phyloP scores from a whole-genome alignment of 768 basidiomycete genomes.

The Lenzites betulinus region DNA sequence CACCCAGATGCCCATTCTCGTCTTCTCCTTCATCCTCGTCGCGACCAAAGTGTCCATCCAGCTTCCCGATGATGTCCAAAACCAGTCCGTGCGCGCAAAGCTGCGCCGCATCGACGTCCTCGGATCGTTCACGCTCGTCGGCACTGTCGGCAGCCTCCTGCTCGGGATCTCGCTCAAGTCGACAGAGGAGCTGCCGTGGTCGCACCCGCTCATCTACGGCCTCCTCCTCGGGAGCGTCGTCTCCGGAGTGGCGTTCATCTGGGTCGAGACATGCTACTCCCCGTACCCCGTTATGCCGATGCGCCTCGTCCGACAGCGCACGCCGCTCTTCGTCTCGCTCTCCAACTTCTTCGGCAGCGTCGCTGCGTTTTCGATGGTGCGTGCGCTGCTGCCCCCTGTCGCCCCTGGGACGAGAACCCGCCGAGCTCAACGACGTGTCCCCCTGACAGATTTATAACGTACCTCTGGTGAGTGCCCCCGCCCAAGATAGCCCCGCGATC shows the following conservation, averaged over 20 bases:
- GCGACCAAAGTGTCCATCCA: slow-evolving; percentile 76
- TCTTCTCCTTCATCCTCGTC: slow-evolving; percentile 71
- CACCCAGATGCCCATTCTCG: slow-evolving; percentile 70
- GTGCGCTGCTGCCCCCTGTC: slow-evolving; percentile 20
- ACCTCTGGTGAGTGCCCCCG: slow-evolving; percentile 68
- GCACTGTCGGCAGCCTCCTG: slow-evolving; percentile 67
- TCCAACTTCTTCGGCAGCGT: slow-evolving; percentile 79
- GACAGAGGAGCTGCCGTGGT: slow-evolving; percentile 78
- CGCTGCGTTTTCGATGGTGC: slow-evolving; percentile 77
- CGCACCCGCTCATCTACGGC: slow-evolving; percentile 68
- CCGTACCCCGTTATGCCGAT: slow-evolving; percentile 91
- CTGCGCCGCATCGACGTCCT: slow-evolving; percentile 81
- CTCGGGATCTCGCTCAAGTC: slow-evolving; percentile 78
- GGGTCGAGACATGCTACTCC: slow-evolving; percentile 78
- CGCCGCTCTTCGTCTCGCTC: slow-evolving; percentile 78
- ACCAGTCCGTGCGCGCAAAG: slow-evolving; percentile 60
- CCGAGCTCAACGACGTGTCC: neutral
- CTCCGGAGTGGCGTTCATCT: slow-evolving; percentile 61
- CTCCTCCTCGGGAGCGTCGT: slow-evolving; percentile 60
- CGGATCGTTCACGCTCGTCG: slow-evolving; percentile 80
- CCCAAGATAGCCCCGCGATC: neutral
- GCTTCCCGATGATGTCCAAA: slow-evolving; percentile 66
- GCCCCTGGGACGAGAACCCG: slow-evolving; percentile 4
- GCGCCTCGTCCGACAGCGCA: slow-evolving; percentile 71
- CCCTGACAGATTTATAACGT: slow-evolving; percentile 73